Conservation (phyloP, 495 filamentous ascomycete genomes). For the Lasiosphaeria ovina region DNA sequence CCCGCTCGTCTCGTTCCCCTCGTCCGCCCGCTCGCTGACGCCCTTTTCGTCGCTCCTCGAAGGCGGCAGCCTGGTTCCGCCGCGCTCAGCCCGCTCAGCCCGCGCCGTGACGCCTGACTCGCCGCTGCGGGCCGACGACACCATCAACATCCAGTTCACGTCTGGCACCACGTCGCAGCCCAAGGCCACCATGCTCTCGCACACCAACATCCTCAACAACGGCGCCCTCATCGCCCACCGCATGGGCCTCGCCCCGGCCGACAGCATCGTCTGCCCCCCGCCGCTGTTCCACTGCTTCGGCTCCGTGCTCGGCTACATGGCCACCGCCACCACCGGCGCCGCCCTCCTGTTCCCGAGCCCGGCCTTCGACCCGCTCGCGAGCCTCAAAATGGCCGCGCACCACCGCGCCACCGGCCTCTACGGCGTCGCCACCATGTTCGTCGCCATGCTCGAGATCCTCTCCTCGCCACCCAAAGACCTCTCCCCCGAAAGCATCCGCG, state of each 20-base stretch:
- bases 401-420: slow-evolving; percentile 82
- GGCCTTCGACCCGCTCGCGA: slow-evolving; percentile 76
- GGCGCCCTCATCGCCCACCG: slow-evolving; percentile 65
- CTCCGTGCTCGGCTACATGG: slow-evolving; percentile 88
- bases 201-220: slow-evolving; percentile 83
- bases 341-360: slow-evolving; percentile 83
- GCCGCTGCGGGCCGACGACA: slow-evolving; percentile 62
- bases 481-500: slow-evolving; percentile 35
- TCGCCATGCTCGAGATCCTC: slow-evolving; percentile 77
- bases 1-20: slow-evolving; percentile 30
- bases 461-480: slow-evolving; percentile 43
- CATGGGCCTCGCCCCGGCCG: slow-evolving; percentile 60
- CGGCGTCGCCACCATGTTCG: slow-evolving; percentile 95
- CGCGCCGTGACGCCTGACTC: slow-evolving; percentile 42
- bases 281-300: slow-evolving; percentile 85
- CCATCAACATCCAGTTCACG: slow-evolving; percentile 96
- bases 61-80: background rate
- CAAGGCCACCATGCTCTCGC: slow-evolving; percentile 88
- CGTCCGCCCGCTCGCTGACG: slow-evolving; percentile 36
- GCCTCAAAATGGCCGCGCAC: slow-evolving; percentile 68
- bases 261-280: slow-evolving; percentile 66
- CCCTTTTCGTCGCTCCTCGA: slow-evolving; percentile 56
- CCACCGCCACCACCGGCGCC: slow-evolving; percentile 82
- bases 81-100: slow-evolving; percentile 30
- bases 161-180: slow-evolving; percentile 86